Conservation (phyloP, 768 basidiomycete genomes). For the Russula brevipes region DNA sequence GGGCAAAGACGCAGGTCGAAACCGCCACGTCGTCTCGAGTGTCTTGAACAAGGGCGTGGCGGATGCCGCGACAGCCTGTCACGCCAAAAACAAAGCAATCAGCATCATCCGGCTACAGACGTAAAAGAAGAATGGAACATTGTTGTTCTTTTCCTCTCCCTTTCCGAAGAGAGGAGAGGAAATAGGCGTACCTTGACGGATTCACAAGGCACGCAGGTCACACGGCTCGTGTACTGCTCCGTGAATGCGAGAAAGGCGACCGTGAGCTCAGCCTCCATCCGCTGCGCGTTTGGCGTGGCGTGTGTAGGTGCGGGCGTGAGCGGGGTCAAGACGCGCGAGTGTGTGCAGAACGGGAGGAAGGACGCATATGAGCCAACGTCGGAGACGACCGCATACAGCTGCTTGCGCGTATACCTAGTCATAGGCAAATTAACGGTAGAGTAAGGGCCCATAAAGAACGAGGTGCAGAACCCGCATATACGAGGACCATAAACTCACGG, state of each 20-base stretch:
- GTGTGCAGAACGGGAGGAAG: conserved; percentile 87
- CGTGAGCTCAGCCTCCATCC: conserved; percentile 79
- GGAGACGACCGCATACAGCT: conserved; percentile 83
- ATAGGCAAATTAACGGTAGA: neutral
- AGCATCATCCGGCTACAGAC: neutral
- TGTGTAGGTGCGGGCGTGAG: conserved; percentile 28
- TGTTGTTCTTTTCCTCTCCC: too few species aligned
- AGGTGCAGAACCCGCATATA: conserved; percentile 16
- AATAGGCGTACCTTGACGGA: conserved; percentile 66
- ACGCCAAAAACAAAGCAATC: neutral
- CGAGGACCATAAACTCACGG: conserved; percentile 56
- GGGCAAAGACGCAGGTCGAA: conserved; percentile 44
- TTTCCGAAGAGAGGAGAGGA: neutral
- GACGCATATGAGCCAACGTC: conserved; percentile 80
- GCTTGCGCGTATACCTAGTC: conserved; percentile 64
- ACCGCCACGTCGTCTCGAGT: conserved; percentile 67
- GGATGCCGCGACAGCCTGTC: conserved; percentile 67
- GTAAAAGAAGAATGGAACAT: too few species aligned
- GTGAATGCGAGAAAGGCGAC: conserved; percentile 84
- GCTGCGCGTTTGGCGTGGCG: conserved; percentile 25
- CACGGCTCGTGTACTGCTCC: conserved; percentile 83
- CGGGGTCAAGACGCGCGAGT: conserved; percentile 55
- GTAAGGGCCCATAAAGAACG: conserved; percentile 5
- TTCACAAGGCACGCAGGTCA: conserved; percentile 72
- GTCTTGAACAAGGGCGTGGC: conserved; percentile 70